Evolutionary conservation across 1,139 yeast genomes (phyloP).

Genomic region (Maudiozyma humilis): DNA sequence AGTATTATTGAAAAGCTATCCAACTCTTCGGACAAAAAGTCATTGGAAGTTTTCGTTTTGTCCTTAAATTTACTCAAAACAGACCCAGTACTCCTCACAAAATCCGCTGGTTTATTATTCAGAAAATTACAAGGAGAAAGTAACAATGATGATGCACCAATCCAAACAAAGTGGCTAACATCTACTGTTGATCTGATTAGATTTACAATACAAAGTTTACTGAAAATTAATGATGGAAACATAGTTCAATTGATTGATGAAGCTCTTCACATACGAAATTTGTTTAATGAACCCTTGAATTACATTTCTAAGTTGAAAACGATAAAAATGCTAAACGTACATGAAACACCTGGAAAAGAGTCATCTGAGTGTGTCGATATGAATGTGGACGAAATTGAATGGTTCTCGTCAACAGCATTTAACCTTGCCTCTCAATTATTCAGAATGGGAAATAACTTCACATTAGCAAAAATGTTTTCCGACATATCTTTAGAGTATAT

Average conservation of each 20-base stretch:
- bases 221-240: slow-evolving; percentile 18
- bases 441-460: neutral
- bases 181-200: slow-evolving; percentile 18
- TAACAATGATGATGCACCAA: neutral
- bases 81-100: slow-evolving; percentile 12
- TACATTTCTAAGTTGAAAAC: slow-evolving; percentile 10
- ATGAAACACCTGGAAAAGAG: no score
- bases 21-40: slow-evolving; percentile 9
- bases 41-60: slow-evolving; percentile 18
- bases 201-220: slow-evolving; percentile 21
- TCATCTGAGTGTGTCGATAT: no score
- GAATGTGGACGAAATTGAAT: slow-evolving; percentile 23
- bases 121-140: slow-evolving; percentile 12
- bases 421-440: slow-evolving; percentile 17
- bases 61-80: slow-evolving; percentile 19
- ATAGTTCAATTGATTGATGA: slow-evolving; percentile 8
- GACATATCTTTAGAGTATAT: slow-evolving; percentile 12
- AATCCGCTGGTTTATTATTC: slow-evolving; percentile 16
- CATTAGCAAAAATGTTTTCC: slow-evolving; percentile 6
- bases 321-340: slow-evolving; percentile 2
- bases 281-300: slow-evolving; percentile 13
- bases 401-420: slow-evolving; percentile 25
- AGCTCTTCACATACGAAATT: slow-evolving; percentile 6
- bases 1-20: slow-evolving; percentile 13
- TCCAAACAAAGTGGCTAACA: slow-evolving; percentile 4